Evolutionary conservation across 1,139 yeast species (phyloP), one percentile per base, ranked within the genome.

Genomic region (Saccharomyces hybrid): DNA sequence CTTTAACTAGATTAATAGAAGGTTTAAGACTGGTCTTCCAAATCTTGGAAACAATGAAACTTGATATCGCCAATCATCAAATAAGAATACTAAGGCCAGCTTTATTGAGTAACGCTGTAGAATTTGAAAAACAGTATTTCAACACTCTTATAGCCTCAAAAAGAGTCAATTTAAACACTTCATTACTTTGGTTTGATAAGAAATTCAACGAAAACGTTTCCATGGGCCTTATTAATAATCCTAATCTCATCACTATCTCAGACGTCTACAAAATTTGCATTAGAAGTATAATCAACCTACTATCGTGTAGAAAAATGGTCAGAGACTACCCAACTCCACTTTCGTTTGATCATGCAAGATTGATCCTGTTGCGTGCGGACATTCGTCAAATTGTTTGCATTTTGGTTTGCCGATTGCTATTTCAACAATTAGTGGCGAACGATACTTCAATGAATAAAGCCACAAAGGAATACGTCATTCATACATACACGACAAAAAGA

Each of bases 61-160:
- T 91, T 62, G 97, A 91, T 67, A 95, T 90, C 54, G 96, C 97
- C 19, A 91, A 91, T 71, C 96, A 91, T 70, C 97, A 90, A 71
- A 88, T 91, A 55, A 78, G 96, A 63, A 82, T 89, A 28, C 75
- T 90, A 56, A 79, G 96, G 64, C 96, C 96, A 1, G 86, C 88
- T 12, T 76, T 91, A 52, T 82, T 90, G 58, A 93, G 89, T 64
- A 87, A 95, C 31, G 95, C 96, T 1, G 86, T 88, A n/a, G 93
- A 88, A 62, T 88, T 91, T 66, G 98, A 91, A 72, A 85, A 84
- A 63, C 96, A 88, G 69, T 89, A 89, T 71, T 89, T 88, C 71
- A 79, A 78, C 59, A 89, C 87, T 63, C 77, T 88, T 65, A 79
- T 88, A 57, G 73, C 75, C 52, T 84, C 83, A 62, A 80, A 84